Percentiles rank a stretch among this genome's conserved stretches.
Conservation (phyloP, 306 rosid species). For the Senna tora region DNA sequence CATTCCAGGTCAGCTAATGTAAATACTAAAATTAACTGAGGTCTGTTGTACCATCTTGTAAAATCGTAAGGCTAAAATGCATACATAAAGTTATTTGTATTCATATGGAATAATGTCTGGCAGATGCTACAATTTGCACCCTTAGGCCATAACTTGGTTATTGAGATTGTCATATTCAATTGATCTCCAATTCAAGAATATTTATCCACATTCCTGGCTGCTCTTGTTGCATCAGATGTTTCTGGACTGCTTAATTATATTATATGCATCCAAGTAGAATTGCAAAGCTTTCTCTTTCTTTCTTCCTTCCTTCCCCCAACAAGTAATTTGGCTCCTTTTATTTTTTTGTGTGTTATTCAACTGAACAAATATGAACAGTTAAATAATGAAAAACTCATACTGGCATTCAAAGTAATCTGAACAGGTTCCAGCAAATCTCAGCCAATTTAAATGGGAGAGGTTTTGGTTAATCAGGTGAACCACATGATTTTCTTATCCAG, state of each 20-base stretch:
- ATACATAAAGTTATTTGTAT: slow-evolving; percentile 17
- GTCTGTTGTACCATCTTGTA: slow-evolving; percentile 21
- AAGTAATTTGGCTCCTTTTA: not conserved
- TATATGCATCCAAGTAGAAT: not conserved
- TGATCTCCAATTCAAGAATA: slow-evolving; percentile 12
- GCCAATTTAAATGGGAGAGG: slow-evolving; percentile 16
- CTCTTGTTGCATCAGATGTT: not conserved
- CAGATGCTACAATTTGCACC: slow-evolving; percentile 18
- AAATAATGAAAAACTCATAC: slow-evolving; percentile 21
- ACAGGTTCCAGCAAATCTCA: slow-evolving; percentile 1
- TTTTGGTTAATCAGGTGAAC: slow-evolving; percentile 22
- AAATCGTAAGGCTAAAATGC: slow-evolving; percentile 24
- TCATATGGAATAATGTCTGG: slow-evolving; percentile 2
- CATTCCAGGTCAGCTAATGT: slow-evolving; percentile 69
- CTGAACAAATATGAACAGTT: not conserved
- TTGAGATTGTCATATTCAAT: slow-evolving; percentile 23
- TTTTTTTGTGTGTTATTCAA: not conserved
- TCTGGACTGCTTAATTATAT: slow-evolving; percentile 14
- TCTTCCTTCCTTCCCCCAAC: slow-evolving; percentile 3
- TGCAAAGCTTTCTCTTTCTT: slow-evolving; percentile 19
- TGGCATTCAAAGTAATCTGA: slow-evolving; percentile 2
- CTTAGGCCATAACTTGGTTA: slow-evolving; percentile 17
- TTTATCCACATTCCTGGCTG: not conserved
- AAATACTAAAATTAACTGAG: slow-evolving; percentile 21
- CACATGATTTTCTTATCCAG: slow-evolving; percentile 23